Evolutionary conservation across 192 early-diverging fungal genomes (phyloP), one percentile per base, ranked within the genome.

Genomic region (Kickxella alabastrina): DNA sequence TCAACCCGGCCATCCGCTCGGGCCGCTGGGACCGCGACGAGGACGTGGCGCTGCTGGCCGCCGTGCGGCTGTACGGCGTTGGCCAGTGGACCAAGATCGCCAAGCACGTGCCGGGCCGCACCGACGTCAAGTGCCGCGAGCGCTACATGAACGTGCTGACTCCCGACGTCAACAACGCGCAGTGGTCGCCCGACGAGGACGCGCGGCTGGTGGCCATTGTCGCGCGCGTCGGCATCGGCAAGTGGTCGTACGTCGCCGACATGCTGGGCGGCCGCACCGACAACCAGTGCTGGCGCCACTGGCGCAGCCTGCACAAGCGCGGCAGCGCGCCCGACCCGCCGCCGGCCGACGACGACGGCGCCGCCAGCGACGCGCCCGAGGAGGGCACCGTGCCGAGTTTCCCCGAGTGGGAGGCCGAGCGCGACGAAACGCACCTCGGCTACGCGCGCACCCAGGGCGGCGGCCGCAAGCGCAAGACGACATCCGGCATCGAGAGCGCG

Each of bases 91-190:
- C 66, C n/a, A 84, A 82, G 41, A 73, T 91, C 28, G 79, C 82
- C 49, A 77, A 83, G 54, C 79, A 86, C 49, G 79, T 89, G 19
- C 81, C 71, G 2, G 85, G 85, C 10, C 66, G 87, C 43, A 91
- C 86, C 0, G 88, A 91, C 56, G 79, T 87, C 31, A 83, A 91
- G 53, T 89, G 87, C 44, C 78, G 88, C 40, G 88, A 91, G 54
- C 72, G 88, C 53, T 91, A 84, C 66, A 68, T 80, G 59, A 89
- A 91, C 57, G 75, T 86, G 7, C 60, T 89, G 29, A 63, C 76
- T 19, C 82, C 85, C 8, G 48, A 46, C 4, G 52, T 91, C 19
- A 79, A 83, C 31, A 68, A 77, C 27, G 70, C 77, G 42, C 76
- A 78, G 25, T 80, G 85, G 79, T 68, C 77, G 15, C n/a, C 48